Base-by-base conservation (phyloP, 176 grass and related monocot genomes). In the Ensete glaucum region DNA sequence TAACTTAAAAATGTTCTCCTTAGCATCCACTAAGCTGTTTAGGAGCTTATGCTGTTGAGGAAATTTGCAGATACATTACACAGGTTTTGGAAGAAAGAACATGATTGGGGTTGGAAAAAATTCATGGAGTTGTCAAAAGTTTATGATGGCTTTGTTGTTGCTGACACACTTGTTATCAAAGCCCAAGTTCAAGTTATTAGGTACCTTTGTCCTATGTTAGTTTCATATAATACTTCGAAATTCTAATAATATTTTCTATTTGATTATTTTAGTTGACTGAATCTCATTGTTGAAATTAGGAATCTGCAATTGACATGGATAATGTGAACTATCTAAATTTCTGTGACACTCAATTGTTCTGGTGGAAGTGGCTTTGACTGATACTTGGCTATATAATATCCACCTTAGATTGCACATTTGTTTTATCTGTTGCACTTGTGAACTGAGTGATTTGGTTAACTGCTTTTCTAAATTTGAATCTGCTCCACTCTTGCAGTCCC, bases 91-190 rank as follows among this genome's bases (percentile, higher is more conserved):
- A 99, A 99, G 81, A 99, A 99, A 83, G 96, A 99, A 78, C 96
- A 99, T 87, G 94, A 98, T 76, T 98, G 94, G 94, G 94, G 94
- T 5, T 98, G 94, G 94, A 98, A 98, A 87, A 99, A 99, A 64
- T 99, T 99, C 88, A 99, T 99, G 90, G 96, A 99, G 81, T 77
- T 99, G 29, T 88, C 96, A 79, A 99, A 99, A 83, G 79, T 99
- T 53, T 74, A 89, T 81, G 96, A 99, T 74, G 96, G 88, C 77
- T 99, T 95, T 84, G 71, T 99, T 71, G 85, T 86, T 59, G 86
- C 88, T 48, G 96, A 99, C 72, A 88, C 88, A 69, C 90, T 99
- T 81, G 85, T 88, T 53, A 99, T 99, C 76, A 99, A 99, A 88
- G 96, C 91, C 65, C 96, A 99, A 94, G 96, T 99, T 87, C 96